A percentile compares a stretch with the other conserved stretches of the same genome.
Conservation (phyloP, 176 grass and related monocot genomes). For the Musa troglodytarum region DNA sequence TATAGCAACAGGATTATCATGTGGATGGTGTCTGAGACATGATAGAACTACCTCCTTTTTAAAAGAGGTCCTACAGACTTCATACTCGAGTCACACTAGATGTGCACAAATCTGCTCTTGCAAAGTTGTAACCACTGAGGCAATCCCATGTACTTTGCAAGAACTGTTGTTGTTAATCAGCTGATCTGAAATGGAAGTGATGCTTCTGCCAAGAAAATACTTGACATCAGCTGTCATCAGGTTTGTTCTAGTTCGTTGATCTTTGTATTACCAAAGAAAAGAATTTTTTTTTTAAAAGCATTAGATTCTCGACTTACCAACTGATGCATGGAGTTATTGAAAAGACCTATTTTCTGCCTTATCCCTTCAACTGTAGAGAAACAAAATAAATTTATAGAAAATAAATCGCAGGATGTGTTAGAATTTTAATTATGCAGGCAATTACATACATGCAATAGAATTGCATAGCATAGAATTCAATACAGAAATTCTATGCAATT, state of each 20-base stretch:
- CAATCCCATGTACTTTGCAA: constrained; percentile 64
- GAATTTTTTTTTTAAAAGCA: no score
- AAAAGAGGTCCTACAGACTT: constrained; percentile 41
- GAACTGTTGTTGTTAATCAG: constrained; percentile 31
- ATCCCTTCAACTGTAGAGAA: constrained; percentile 51
- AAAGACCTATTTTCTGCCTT: constrained; percentile 45
- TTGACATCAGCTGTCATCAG: constrained; percentile 56
- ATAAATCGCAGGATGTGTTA: no score
- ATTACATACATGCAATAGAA: no score
- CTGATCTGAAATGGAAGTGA: constrained; percentile 39
- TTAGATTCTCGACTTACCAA: constrained; percentile 35
- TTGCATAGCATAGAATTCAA: background rate
- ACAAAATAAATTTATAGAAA: background rate
- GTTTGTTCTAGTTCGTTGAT: constrained; percentile 5
- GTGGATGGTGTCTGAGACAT: background rate
- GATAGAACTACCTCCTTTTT: constrained; percentile 53
- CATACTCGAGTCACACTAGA: constrained; percentile 46
- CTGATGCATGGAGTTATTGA: constrained; percentile 64
- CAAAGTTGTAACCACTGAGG: constrained; percentile 34
- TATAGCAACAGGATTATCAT: background rate
- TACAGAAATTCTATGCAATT: background rate
- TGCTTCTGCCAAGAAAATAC: constrained; percentile 35
- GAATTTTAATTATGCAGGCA: no score
- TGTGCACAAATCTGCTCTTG: constrained; percentile 41
- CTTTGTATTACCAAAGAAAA: background rate